Conservation (phyloP, 2,329 filamentous ascomycete species). For the Aspergillus fijiensis region DNA sequence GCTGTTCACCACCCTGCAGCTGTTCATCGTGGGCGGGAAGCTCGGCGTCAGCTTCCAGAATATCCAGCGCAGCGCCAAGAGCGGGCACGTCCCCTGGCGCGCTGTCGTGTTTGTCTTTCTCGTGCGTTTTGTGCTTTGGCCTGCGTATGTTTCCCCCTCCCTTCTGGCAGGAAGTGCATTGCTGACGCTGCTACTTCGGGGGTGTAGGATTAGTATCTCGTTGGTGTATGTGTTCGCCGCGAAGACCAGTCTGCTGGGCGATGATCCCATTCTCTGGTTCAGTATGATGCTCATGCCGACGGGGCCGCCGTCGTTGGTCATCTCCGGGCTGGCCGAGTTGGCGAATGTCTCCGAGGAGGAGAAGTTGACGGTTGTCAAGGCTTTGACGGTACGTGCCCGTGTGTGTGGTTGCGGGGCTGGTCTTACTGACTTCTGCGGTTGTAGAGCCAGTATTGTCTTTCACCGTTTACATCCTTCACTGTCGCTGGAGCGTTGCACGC, state of each 20-base stretch:
- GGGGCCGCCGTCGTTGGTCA: constrained; percentile 56
- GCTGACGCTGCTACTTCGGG: not conserved
- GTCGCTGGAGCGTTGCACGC: constrained; percentile 35
- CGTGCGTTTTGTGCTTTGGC: constrained; percentile 63
- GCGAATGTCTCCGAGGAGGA: constrained; percentile 43
- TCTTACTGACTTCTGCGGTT: constrained; percentile 3
- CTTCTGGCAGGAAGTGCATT: not conserved
- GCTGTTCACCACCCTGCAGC: constrained; percentile 64
- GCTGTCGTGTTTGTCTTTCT: constrained; percentile 51
- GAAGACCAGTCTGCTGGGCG: constrained; percentile 51
- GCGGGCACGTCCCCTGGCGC: constrained; percentile 38
- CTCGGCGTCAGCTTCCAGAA: constrained; percentile 55
- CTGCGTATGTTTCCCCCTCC: constrained; percentile 35
- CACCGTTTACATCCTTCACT: constrained; percentile 31
- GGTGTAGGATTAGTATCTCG: constrained; percentile 49
- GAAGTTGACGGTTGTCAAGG: constrained; percentile 56
- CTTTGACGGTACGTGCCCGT: constrained; percentile 42
- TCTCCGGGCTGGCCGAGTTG: constrained; percentile 54
- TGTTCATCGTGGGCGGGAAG: constrained; percentile 67
- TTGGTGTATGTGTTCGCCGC: constrained; percentile 57
- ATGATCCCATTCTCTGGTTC: constrained; percentile 67
- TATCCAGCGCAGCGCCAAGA: constrained; percentile 39
- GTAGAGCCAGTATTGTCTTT: constrained; percentile 34
- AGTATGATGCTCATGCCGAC: constrained; percentile 61
- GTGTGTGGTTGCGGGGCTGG: not conserved